Evolutionary conservation across 2,329 filamentous ascomycete genomes (phyloP).

Genomic region (Cordyceps farinosa): DNA sequence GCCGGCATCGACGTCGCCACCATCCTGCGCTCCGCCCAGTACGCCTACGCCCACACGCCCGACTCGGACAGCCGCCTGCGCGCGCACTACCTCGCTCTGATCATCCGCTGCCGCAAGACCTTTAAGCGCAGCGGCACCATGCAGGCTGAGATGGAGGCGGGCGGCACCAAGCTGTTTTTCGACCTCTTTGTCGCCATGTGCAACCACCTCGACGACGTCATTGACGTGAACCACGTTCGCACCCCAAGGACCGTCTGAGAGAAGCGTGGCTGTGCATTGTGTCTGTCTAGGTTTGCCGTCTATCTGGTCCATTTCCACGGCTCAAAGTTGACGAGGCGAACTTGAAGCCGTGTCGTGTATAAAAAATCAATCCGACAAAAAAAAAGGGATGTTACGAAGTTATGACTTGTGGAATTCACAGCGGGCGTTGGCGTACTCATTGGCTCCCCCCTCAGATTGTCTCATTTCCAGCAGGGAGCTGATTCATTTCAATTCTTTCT

Average conservation of each 20-base stretch:
- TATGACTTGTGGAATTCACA: conserved; percentile 20
- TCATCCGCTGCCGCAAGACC: conserved; percentile 94
- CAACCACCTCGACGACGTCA: conserved; percentile 96
- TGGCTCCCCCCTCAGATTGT: conserved; percentile 50
- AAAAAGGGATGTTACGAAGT: conserved; percentile 23
- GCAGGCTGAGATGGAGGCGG: conserved; percentile 97
- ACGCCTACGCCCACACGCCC: conserved; percentile 92
- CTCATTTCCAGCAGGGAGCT: conserved; percentile 31
- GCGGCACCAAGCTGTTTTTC: conserved; percentile 89
- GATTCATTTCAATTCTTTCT: conserved; percentile 21
- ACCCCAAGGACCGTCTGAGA: conserved; percentile 55
- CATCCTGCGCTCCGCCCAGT: conserved; percentile 88
- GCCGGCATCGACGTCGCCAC: conserved; percentile 87
- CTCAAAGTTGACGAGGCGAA: conserved; percentile 24
- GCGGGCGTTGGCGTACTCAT: conserved; percentile 35
- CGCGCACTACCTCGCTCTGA: conserved; percentile 94
- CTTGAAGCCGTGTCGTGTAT: conserved; percentile 5
- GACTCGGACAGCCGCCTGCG: conserved; percentile 89
- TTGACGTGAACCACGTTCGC: conserved; percentile 72
- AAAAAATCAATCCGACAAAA: conserved; percentile 25
- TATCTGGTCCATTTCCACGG: conserved; percentile 15
- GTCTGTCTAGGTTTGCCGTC: conserved; percentile 6
- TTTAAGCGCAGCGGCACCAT: conserved; percentile 98
- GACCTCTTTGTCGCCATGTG: conserved; percentile 97
- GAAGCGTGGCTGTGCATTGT: not conserved